Percentiles rank a stretch among this genome's conserved stretches.
phyloP scores from a whole-genome alignment of 805 yeast genomes.

The Suhomyces kilbournensis region DNA sequence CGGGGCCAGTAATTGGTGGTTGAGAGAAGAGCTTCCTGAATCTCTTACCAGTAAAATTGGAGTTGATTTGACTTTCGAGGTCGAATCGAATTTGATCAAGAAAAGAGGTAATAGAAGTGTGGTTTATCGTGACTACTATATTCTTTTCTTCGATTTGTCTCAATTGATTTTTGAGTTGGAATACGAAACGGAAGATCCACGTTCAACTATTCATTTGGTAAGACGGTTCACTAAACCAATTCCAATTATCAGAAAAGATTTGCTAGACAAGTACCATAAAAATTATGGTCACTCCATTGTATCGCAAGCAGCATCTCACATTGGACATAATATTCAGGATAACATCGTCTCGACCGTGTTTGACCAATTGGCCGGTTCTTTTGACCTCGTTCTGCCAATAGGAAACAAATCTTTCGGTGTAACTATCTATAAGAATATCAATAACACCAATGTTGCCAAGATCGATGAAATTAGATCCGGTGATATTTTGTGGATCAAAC shows the following conservation, averaged over 20 bases:
- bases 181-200: conserved; percentile 55
- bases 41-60: conserved; percentile 39
- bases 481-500: conserved; percentile 73
- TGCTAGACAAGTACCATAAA: conserved; percentile 48
- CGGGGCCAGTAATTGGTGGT: conserved; percentile 62
- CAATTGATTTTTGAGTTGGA: conserved; percentile 59
- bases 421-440: conserved; percentile 55
- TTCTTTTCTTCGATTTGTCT: conserved; percentile 70
- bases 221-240: conserved; percentile 33
- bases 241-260: conserved; percentile 45
- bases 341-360: conserved; percentile 24
- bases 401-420: conserved; percentile 73
- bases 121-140: conserved; percentile 61
- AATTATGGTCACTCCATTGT: conserved; percentile 52
- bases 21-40: conserved; percentile 55
- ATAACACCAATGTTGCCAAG: conserved; percentile 41
- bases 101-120: conserved; percentile 57
- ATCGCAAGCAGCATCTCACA: conserved; percentile 25
- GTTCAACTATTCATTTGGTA: conserved; percentile 40
- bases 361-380: conserved; percentile 8
- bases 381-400: conserved; percentile 48
- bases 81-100: conserved; percentile 52
- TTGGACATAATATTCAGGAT: conserved; percentile 34
- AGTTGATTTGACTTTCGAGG: conserved; percentile 57
- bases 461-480: conserved; percentile 73